A percentile compares a stretch with the other conserved stretches of the same genome.
Conservation (phyloP, 148 eudicot genomes). For the Arctostaphylos glauca region DNA sequence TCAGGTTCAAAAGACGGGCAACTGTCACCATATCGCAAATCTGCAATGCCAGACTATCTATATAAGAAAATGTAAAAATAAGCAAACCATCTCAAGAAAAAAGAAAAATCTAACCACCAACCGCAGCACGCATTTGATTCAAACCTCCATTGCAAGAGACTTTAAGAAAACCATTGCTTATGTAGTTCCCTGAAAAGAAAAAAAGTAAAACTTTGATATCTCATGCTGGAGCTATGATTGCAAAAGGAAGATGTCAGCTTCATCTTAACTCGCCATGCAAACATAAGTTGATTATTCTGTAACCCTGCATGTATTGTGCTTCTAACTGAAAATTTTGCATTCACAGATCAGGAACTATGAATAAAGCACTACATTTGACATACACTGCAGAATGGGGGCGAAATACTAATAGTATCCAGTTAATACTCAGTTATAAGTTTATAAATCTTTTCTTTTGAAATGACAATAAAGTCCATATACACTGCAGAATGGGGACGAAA, state of each 20-base stretch:
- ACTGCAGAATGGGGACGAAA: background rate
- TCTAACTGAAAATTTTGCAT: background rate
- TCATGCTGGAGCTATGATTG: background rate
- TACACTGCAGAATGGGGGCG: background rate
- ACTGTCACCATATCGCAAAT: constrained; percentile 97
- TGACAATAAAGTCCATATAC: background rate
- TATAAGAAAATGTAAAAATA: constrained; percentile 13
- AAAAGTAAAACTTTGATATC: background rate
- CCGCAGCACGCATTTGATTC: constrained; percentile 99
- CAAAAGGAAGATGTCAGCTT: background rate
- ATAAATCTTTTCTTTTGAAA: background rate
- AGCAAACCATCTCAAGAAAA: constrained; percentile 15
- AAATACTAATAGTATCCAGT: background rate
- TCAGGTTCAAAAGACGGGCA: constrained; percentile 89
- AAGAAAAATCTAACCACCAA: constrained; percentile 33
- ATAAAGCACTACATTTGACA: background rate
- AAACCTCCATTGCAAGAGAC: constrained; percentile 95
- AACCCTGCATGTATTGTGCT: background rate
- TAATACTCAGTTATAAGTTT: background rate
- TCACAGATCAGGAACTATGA: background rate
- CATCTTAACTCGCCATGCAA: background rate
- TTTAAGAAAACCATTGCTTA: constrained; percentile 78
- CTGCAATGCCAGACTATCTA: constrained; percentile 41
- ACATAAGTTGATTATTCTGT: background rate
- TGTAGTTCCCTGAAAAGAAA: constrained; percentile 69